These are phyloP conservation scores for Annona cherimola DNA, from an alignment of 164 flowering plant species.

Conservation along the genomic window DNA sequence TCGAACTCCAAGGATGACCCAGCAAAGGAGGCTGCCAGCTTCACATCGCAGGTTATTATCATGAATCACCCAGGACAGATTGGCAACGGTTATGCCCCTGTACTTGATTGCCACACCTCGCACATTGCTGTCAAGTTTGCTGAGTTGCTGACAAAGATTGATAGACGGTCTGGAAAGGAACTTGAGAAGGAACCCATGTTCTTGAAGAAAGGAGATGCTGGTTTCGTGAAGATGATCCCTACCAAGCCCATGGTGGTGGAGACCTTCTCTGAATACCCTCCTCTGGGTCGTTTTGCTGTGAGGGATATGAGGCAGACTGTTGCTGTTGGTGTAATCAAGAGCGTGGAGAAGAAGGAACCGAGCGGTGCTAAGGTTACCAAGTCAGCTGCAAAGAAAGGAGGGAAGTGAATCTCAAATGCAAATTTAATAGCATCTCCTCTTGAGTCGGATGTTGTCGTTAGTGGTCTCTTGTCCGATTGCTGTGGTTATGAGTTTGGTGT, in stretches of 20 bases:
- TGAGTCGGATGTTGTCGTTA: not conserved
- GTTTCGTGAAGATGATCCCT: constrained; percentile 63
- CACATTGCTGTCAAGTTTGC: constrained; percentile 73
- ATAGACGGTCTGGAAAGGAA: constrained; percentile 54
- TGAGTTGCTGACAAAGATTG: constrained; percentile 47
- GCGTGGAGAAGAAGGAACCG: constrained; percentile 65
- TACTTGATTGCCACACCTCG: constrained; percentile 65
- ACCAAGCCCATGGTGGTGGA: constrained; percentile 79
- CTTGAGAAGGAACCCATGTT: constrained; percentile 61
- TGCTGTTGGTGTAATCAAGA: constrained; percentile 67
- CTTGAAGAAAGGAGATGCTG: constrained; percentile 63
- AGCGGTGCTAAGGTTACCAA: constrained; percentile 66
- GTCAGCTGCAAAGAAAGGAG: constrained; percentile 52
- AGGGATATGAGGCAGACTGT: constrained; percentile 71
- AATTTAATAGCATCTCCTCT: not conserved
- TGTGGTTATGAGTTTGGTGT: not conserved
- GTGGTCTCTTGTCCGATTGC: not conserved
- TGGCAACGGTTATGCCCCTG: constrained; percentile 64
- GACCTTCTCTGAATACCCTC: constrained; percentile 64
- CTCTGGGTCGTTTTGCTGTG: constrained; percentile 74
- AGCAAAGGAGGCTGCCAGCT: constrained; percentile 62
- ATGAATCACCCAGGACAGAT: constrained; percentile 81
- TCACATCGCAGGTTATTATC: constrained; percentile 72
- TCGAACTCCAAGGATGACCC: constrained; percentile 73
- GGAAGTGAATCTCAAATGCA: constrained; percentile 16